phyloP scores from a whole-genome alignment of 2,329 filamentous ascomycete species.

The Pseudocercospora musae region DNA sequence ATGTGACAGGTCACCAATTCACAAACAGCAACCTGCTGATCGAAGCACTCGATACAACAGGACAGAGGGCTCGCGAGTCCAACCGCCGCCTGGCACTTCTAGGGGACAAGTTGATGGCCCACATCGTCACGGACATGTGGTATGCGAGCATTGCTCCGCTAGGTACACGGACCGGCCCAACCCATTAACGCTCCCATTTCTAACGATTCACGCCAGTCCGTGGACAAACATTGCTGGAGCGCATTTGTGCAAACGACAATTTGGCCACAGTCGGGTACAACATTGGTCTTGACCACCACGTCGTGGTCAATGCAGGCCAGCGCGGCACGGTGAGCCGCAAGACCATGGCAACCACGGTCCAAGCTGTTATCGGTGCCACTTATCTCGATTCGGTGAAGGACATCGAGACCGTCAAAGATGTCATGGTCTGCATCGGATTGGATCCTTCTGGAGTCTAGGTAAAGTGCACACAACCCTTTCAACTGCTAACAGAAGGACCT shows the following conservation, averaged over 20 bases:
- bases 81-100: constrained; percentile 22
- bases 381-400: background rate
- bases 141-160: constrained; percentile 13
- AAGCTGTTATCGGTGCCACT: background rate
- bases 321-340: background rate
- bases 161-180: background rate
- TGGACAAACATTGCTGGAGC: background rate
- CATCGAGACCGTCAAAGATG: background rate
- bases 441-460: background rate
- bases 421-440: background rate
- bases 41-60: constrained; percentile 17
- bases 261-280: background rate
- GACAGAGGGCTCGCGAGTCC: constrained; percentile 5
- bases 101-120: constrained; percentile 16
- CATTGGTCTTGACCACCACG: background rate
- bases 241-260: background rate
- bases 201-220: background rate
- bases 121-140: constrained; percentile 16
- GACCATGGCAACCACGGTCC: background rate
- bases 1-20: constrained; percentile 1
- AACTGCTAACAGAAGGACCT: background rate
- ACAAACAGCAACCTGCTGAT: constrained; percentile 5
- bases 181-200: background rate
- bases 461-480: background rate
- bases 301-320: background rate